phyloP scores from a whole-genome alignment of 306 rosid species.

The Gleditsia sinensis region DNA sequence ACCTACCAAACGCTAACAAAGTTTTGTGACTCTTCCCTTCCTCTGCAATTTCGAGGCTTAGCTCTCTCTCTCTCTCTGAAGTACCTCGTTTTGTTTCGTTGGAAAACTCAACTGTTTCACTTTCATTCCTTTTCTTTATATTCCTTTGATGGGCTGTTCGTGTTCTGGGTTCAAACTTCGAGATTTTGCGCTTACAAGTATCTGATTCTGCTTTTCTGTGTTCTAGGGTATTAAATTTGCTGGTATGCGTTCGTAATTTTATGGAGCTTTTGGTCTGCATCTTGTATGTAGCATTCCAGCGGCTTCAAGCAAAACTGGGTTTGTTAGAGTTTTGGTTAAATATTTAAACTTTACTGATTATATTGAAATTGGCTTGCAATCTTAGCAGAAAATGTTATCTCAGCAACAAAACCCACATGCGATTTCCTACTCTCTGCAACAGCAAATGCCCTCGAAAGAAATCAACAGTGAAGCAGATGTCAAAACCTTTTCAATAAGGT shows the following conservation, averaged over 20 bases:
- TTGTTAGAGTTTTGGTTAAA: neutral
- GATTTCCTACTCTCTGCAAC: slow-evolving; percentile 42
- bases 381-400: slow-evolving; percentile 34
- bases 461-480: slow-evolving; percentile 29
- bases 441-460: slow-evolving; percentile 25
- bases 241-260: slow-evolving; percentile 35
- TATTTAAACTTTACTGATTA: neutral
- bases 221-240: slow-evolving; percentile 9
- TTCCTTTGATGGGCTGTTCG: slow-evolving; percentile 13
- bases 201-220: slow-evolving; percentile 31
- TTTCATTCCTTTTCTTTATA: slow-evolving; percentile 5
- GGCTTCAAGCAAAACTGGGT: slow-evolving; percentile 33
- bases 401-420: slow-evolving; percentile 44
- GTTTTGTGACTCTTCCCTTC: neutral
- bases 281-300: neutral
- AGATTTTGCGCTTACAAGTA: neutral
- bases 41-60: slow-evolving; percentile 25
- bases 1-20: neutral
- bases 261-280: slow-evolving; percentile 32
- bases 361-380: slow-evolving; percentile 13
- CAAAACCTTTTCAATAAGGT: slow-evolving; percentile 62
- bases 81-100: neutral
- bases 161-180: slow-evolving; percentile 26
- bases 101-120: slow-evolving; percentile 16
- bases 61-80: neutral